phyloP scores from a whole-genome alignment of 306 rosid species.

The Hippophae gyantsensis region DNA sequence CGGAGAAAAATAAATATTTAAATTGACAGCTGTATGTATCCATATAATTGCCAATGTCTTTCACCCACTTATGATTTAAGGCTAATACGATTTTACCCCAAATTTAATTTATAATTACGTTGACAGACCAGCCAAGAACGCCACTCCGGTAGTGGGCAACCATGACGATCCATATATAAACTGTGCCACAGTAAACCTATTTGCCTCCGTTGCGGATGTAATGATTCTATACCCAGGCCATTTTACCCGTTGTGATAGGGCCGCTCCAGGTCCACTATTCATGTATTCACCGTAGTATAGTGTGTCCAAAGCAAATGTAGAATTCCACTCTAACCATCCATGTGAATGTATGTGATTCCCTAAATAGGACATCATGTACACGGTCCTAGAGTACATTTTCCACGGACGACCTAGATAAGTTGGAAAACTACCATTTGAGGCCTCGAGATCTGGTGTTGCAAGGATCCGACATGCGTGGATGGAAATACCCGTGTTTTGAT shows the following conservation, averaged over 20 bases:
- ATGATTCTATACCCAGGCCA: constrained; percentile 84
- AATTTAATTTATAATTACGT: constrained; percentile 8
- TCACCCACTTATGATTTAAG: no score
- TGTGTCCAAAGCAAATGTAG: constrained; percentile 45
- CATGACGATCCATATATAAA: constrained; percentile 70
- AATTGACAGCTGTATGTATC: no score
- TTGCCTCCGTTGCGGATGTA: constrained; percentile 54
- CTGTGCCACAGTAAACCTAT: constrained; percentile 60
- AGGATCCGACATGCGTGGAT: constrained; percentile 26
- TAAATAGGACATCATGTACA: constrained; percentile 62
- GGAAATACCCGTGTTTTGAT: constrained; percentile 33
- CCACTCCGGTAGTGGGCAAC: constrained; percentile 86
- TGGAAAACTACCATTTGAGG: constrained; percentile 37
- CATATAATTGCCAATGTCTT: no score
- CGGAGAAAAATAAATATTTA: no score
- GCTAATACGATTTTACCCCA: no score
- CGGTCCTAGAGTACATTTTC: constrained; percentile 71
- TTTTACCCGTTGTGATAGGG: constrained; percentile 47
- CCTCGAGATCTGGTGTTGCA: constrained; percentile 21
- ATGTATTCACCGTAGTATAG: constrained; percentile 85
- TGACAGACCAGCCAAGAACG: constrained; percentile 53
- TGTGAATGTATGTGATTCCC: constrained; percentile 66
- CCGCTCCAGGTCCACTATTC: constrained; percentile 86
- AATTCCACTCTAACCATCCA: constrained; percentile 88
- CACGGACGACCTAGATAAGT: constrained; percentile 91